Base-by-base conservation (phyloP, 495 filamentous ascomycete species). In the Talaromyces liani region DNA sequence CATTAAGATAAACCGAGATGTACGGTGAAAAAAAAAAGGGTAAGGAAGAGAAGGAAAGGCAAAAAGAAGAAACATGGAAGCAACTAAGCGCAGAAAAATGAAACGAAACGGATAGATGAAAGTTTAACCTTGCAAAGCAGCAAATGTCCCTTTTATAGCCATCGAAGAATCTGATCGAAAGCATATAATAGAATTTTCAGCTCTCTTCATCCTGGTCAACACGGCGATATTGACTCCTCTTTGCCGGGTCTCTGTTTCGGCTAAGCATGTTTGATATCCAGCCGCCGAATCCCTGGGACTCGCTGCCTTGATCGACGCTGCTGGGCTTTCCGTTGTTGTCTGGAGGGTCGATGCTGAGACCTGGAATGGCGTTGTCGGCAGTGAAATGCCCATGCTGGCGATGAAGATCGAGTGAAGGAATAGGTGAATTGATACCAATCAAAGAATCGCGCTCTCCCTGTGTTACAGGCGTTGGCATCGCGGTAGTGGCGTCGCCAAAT, bases 401-500 rank as follows among this genome's bases (percentile, higher is more conserved):
- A 58, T 87, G 85, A 60, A 92, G 84, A 70, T 93, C 88, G 60
- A 94, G 83, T 0, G 86, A 90, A 14, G 90, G 87, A 1, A 92
- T 85, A 25, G 92, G 92, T 9, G 93, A 96, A 24, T 82, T 79
- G 45, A 77, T 77, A 65, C 84, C 82, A 70, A 93, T 84, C 12
- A 95, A 78, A 22, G 90, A 91, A 16, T 88, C 90, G 8, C 85
- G 84, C 71, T 96, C 92, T 9, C 80, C 87, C 41, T 88, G 80
- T 10, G 86, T 86, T 18, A 82, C 77, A 9, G 88, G 88, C 1
- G 88, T 91, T 3, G 87, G 86, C 81, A 88, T 86, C n/a, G 83
- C 81, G 6, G 87, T 90, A 9, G 89, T 91, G 34, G 91, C 89
- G 75, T 97, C 93, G 53, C 93, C 93, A 69, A 97, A 97, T 9